These are phyloP conservation scores for Malassezia psittaci DNA, from an alignment of 1,284 basidiomycete genomes.

Conservation along the genomic window DNA sequence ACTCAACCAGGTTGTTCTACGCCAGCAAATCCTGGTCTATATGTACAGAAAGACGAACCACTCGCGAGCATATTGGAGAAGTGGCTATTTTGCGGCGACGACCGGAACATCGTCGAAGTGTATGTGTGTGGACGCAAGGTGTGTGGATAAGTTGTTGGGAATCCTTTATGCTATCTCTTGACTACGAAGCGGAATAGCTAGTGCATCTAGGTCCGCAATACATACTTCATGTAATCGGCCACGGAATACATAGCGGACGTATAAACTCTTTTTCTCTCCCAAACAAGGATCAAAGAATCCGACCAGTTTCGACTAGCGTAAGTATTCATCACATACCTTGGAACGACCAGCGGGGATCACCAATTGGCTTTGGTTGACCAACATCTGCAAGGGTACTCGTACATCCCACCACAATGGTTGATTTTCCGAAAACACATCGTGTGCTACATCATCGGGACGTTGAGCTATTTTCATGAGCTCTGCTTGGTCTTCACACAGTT, in stretches of 20 bases:
- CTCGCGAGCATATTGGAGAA: constrained; percentile 36
- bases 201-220: constrained; percentile 60
- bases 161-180: background rate
- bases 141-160: constrained; percentile 54
- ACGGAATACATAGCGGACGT: constrained; percentile 65
- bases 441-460: background rate
- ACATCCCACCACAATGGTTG: constrained; percentile 59
- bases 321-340: constrained; percentile 47
- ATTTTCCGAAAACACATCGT: background rate
- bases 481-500: constrained; percentile 2
- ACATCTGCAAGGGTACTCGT: constrained; percentile 66
- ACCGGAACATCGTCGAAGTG: constrained; percentile 72
- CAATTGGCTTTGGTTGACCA: constrained; percentile 67
- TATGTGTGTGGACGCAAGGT: constrained; percentile 72
- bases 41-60: constrained; percentile 51
- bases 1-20: constrained; percentile 6
- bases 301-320: constrained; percentile 56
- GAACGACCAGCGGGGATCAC: constrained; percentile 64
- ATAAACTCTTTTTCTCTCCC: constrained; percentile 58
- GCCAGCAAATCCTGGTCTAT: constrained; percentile 57
- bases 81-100: constrained; percentile 54
- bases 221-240: constrained; percentile 64
- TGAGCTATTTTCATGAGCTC: background rate
- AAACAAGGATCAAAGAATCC: constrained; percentile 69
- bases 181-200: constrained; percentile 60